These are phyloP conservation scores for Coemansia asiatica DNA, from an alignment of 192 early-diverging fungal species.

Conservation along the genomic window DNA sequence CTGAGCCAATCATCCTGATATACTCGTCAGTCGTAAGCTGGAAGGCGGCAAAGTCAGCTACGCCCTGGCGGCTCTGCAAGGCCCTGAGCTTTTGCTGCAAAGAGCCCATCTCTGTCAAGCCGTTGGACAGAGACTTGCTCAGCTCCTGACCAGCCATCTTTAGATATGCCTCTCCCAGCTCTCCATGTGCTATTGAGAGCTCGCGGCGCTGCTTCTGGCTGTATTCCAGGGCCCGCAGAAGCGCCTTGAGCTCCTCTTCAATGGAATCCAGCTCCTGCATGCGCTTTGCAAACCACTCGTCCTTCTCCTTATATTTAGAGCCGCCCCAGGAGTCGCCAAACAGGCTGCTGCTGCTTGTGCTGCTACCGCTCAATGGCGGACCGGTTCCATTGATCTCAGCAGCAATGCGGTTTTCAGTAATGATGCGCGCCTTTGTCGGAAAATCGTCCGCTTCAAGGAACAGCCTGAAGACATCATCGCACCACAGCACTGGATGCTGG, in stretches of 20 bases:
- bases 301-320: slow-evolving; percentile 68
- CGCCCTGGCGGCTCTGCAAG: slow-evolving; percentile 76
- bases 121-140: slow-evolving; percentile 65
- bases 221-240: slow-evolving; percentile 76
- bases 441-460: slow-evolving; percentile 91
- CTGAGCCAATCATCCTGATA: slow-evolving; percentile 79
- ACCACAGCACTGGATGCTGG: slow-evolving; percentile 77
- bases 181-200: slow-evolving; percentile 66
- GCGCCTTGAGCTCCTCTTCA: slow-evolving; percentile 73
- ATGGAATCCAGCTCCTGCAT: slow-evolving; percentile 72
- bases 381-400: slow-evolving; percentile 47
- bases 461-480: slow-evolving; percentile 76
- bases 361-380: slow-evolving; percentile 20
- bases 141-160: slow-evolving; percentile 70
- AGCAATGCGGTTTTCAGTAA: slow-evolving; percentile 38
- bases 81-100: slow-evolving; percentile 79
- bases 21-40: slow-evolving; percentile 86
- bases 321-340: slow-evolving; percentile 72
- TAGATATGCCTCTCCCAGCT: slow-evolving; percentile 78
- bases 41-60: slow-evolving; percentile 70
- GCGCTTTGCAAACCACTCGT: slow-evolving; percentile 78
- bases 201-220: slow-evolving; percentile 74
- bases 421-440: slow-evolving; percentile 57
- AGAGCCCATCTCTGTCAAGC: slow-evolving; percentile 71
- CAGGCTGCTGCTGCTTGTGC: slow-evolving; percentile 37